Percentiles rank a stretch among this genome's conserved stretches.
phyloP scores from a whole-genome alignment of 176 grass and related monocot genomes.

The Phyllostachys edulis region DNA sequence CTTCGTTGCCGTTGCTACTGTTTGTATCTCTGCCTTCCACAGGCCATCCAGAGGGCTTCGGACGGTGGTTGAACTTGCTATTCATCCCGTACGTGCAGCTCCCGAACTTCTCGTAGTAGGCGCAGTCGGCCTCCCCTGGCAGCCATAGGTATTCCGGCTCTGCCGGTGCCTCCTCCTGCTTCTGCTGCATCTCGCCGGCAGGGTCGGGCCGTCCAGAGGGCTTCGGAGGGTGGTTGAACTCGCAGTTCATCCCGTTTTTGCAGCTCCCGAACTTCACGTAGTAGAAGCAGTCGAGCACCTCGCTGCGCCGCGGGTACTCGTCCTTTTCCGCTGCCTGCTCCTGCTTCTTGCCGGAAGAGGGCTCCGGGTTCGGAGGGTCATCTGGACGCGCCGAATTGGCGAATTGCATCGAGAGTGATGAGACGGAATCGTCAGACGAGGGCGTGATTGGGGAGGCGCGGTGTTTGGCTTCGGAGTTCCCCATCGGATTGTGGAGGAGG shows the following conservation, averaged over 20 bases:
- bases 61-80: slow-evolving; percentile 11
- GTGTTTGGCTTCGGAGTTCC: background rate
- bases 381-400: background rate
- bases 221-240: background rate
- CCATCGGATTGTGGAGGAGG: too few species aligned
- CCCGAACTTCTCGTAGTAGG: slow-evolving; percentile 9
- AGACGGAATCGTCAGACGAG: background rate
- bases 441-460: background rate
- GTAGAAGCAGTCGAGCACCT: background rate
- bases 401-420: background rate
- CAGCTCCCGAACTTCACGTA: slow-evolving; percentile 10
- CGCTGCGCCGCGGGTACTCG: too few species aligned
- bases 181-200: background rate
- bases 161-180: too few species aligned
- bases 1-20: too few species aligned
- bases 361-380: too few species aligned
- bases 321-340: too few species aligned
- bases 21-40: too few species aligned
- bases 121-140: background rate
- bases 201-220: background rate
- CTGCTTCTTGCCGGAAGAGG: too few species aligned
- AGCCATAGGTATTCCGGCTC: background rate
- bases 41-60: too few species aligned
- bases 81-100: background rate
- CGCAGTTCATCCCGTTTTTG: background rate